Evolutionary conservation across 2,329 filamentous ascomycete genomes (phyloP).

Genomic region (Pezicula neosporulosa): DNA sequence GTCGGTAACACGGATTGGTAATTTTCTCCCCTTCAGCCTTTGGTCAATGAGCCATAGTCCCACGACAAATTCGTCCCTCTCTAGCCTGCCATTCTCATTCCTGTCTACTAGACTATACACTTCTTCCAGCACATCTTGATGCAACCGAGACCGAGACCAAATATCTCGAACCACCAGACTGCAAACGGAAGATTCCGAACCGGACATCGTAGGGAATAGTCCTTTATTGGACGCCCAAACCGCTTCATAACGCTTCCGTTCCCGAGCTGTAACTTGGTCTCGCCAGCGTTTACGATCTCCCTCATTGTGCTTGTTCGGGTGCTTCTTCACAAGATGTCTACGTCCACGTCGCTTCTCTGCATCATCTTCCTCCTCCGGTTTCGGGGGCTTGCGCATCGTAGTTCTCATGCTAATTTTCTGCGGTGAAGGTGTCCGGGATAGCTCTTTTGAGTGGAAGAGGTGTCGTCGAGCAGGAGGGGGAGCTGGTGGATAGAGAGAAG

Average conservation of each 20-base stretch:
- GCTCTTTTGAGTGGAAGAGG: conserved; percentile 31
- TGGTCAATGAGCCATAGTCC: conserved; percentile 83
- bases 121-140: conserved; percentile 65
- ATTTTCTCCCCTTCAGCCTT: conserved; percentile 72
- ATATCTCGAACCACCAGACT: conserved; percentile 71
- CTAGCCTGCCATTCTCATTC: conserved; percentile 50
- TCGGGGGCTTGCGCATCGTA: conserved; percentile 58
- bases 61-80: conserved; percentile 73
- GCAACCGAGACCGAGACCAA: conserved; percentile 69
- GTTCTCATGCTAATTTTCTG: conserved; percentile 54
- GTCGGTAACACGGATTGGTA: conserved; percentile 66
- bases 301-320: conserved; percentile 71
- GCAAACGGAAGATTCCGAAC: conserved; percentile 48
- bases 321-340: conserved; percentile 57
- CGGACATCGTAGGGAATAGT: conserved; percentile 32
- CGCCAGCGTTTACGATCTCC: conserved; percentile 74
- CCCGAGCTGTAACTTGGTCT: conserved; percentile 66
- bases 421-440: conserved; percentile 20
- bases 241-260: conserved; percentile 79
- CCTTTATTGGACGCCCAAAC: conserved; percentile 82
- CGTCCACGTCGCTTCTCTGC: conserved; percentile 46
- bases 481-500: conserved; percentile 13
- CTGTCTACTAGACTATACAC: conserved; percentile 75
- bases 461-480: conserved; percentile 28
- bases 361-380: conserved; percentile 52